A percentile compares a stretch with the other conserved stretches of the same genome.
These are phyloP conservation scores for Microdochium nivale DNA, from an alignment of 2,329 filamentous ascomycete genomes.

Conservation along the genomic window DNA sequence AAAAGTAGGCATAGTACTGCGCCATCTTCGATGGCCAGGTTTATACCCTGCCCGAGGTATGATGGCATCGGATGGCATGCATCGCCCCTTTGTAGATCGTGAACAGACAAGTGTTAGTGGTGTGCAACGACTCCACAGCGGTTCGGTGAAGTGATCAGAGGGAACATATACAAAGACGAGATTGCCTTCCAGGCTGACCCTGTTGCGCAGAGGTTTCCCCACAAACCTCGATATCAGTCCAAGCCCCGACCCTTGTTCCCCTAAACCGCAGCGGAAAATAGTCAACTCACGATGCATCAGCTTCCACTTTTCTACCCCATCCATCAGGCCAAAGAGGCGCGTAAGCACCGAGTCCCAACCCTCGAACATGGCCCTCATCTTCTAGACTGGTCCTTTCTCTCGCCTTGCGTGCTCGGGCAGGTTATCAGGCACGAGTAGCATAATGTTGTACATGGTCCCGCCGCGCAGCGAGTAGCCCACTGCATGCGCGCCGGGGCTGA, in stretches of 20 bases:
- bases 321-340: conserved; percentile 37
- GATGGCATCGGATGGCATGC: conserved; percentile 47
- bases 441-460: conserved; percentile 55
- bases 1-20: conserved; percentile 54
- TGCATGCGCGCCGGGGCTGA: conserved; percentile 51
- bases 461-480: conserved; percentile 54
- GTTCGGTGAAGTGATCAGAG: conserved; percentile 20
- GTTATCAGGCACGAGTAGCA: conserved; percentile 56
- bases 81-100: not conserved
- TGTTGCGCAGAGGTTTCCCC: conserved; percentile 41
- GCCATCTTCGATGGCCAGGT: conserved; percentile 59
- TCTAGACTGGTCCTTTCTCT: conserved; percentile 43
- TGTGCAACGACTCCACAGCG: no score
- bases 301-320: conserved; percentile 60
- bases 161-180: conserved; percentile 37
- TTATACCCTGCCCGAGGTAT: conserved; percentile 57
- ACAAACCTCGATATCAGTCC: no score
- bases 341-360: conserved; percentile 54
- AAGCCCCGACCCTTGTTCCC: no score
- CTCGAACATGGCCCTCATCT: conserved; percentile 51
- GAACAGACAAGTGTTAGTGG: not conserved
- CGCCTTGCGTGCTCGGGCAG: conserved; percentile 44
- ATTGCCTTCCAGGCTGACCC: conserved; percentile 43
- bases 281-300: conserved; percentile 41
- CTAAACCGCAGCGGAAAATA: conserved; percentile 1